Percentiles rank a stretch among this genome's conserved stretches.
These are phyloP conservation scores for Globisporangium radiosum DNA, from an alignment of 352 stramenopile genomes.

Conservation along the genomic window DNA sequence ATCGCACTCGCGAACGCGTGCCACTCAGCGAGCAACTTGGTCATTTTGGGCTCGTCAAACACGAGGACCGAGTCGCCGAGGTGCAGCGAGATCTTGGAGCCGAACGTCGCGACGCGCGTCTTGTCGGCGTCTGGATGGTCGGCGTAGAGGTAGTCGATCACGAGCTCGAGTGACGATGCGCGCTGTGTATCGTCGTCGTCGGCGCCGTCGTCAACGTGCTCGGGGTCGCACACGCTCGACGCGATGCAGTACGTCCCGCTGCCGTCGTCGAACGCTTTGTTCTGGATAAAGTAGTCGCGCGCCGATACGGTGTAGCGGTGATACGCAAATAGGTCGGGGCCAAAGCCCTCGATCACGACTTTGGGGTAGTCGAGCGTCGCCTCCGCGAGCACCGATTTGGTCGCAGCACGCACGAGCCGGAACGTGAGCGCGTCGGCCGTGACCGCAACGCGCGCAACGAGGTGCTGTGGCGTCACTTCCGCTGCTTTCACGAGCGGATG, in stretches of 20 bases:
- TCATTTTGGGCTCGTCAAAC: constrained; percentile 72
- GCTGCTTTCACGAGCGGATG: constrained; percentile 51
- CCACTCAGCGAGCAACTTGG: constrained; percentile 47
- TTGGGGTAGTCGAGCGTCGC: constrained; percentile 38
- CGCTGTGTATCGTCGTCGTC: constrained; percentile 9
- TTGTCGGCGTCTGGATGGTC: constrained; percentile 50
- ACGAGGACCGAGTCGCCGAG: constrained; percentile 67
- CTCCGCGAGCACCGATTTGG: constrained; percentile 56
- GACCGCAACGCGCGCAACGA: constrained; percentile 47
- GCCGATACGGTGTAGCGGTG: constrained; percentile 68
- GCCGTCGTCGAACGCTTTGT: constrained; percentile 31
- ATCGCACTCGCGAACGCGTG: constrained; percentile 51
- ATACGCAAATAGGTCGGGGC: constrained; percentile 72
- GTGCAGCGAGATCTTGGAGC: constrained; percentile 59
- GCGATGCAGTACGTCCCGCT: constrained; percentile 60
- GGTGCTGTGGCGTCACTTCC: constrained; percentile 45
- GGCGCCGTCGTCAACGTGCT: constrained; percentile 1
- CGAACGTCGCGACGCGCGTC: constrained; percentile 48
- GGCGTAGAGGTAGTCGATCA: constrained; percentile 64
- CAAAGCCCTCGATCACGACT: constrained; percentile 65
- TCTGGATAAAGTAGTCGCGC: constrained; percentile 75
- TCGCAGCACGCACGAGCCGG: constrained; percentile 56
- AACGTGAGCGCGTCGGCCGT: constrained; percentile 58
- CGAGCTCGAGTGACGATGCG: constrained; percentile 34
- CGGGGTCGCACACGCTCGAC: constrained; percentile 47